Evolutionary conservation across 208 protist species (phyloP).

Genomic region (Acanthamoeba royreba): DNA sequence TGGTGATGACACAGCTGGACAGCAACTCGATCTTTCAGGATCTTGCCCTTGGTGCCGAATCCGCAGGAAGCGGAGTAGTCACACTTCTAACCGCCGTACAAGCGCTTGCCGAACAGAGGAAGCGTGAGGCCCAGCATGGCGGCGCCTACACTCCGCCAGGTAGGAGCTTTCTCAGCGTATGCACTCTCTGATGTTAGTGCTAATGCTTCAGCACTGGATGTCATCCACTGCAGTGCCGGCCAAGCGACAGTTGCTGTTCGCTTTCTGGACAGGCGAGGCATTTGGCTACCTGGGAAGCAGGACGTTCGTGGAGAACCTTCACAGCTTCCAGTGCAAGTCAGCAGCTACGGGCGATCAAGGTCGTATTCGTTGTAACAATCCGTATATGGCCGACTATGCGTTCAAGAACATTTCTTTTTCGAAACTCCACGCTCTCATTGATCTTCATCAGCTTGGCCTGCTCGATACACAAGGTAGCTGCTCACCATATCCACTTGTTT

Average conservation of each 20-base stretch:
- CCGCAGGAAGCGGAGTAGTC: background rate
- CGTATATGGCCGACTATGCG: background rate
- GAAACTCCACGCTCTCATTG: background rate
- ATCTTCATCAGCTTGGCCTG: background rate
- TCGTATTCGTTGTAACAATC: background rate
- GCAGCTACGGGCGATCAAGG: background rate
- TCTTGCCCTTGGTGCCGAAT: background rate
- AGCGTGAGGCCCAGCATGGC: background rate
- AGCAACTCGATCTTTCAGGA: constrained; percentile 37
- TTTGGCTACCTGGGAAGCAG: background rate
- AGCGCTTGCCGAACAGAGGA: background rate
- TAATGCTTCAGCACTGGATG: too few relatives aligned
- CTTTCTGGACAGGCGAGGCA: constrained; percentile 21
- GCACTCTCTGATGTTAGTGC: too few relatives aligned
- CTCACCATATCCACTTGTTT: too few relatives aligned
- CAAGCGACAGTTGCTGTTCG: background rate
- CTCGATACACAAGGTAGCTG: background rate
- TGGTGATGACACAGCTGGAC: constrained; percentile 18
- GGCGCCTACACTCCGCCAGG: background rate
- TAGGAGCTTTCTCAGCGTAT: background rate
- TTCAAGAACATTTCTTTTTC: constrained; percentile 17
- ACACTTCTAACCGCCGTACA: background rate
- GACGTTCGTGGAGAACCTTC: background rate
- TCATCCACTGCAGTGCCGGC: background rate
- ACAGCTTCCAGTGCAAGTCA: background rate